These are phyloP conservation scores for Artemisia annua DNA, from an alignment of 129 eudicot genomes.

Conservation along the genomic window DNA sequence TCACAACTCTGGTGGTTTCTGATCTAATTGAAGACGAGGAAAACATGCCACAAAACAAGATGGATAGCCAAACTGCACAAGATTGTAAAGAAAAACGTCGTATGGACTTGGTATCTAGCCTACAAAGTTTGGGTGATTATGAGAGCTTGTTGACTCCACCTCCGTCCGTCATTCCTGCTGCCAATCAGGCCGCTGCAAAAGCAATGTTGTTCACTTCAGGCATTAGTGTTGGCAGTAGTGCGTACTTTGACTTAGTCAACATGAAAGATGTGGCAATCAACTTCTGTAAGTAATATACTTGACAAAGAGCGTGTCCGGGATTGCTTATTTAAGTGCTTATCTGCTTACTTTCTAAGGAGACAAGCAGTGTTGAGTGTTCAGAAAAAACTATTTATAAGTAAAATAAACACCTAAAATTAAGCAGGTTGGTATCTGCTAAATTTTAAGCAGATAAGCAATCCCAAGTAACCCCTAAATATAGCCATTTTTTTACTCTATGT, in stretches of 20 bases:
- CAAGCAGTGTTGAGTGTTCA: background rate
- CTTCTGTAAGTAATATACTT: conserved; percentile 60
- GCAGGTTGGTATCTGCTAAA: too few species aligned
- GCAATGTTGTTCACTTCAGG: conserved; percentile 82
- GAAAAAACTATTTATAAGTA: background rate
- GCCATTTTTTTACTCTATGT: too few species aligned
- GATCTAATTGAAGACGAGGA: conserved; percentile 87
- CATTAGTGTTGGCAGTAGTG: conserved; percentile 50
- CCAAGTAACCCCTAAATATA: too few species aligned
- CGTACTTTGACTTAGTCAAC: conserved; percentile 68
- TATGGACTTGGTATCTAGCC: conserved; percentile 62
- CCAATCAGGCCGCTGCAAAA: conserved; percentile 96
- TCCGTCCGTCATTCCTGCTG: conserved; percentile 59
- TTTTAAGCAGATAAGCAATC: too few species aligned
- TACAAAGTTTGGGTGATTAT: conserved; percentile 72
- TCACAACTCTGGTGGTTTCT: conserved; percentile 75
- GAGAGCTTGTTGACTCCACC: conserved; percentile 82
- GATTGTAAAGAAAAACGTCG: conserved; percentile 52
- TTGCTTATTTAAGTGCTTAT: too few species aligned
- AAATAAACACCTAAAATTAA: too few species aligned
- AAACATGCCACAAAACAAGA: conserved; percentile 34
- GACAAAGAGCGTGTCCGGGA: background rate
- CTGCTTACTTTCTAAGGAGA: too few species aligned
- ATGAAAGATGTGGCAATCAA: conserved; percentile 64
- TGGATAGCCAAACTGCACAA: conserved; percentile 31